Evolutionary conservation across 179 eudicot species (phyloP).

Genomic region (Pouteria campechiana): DNA sequence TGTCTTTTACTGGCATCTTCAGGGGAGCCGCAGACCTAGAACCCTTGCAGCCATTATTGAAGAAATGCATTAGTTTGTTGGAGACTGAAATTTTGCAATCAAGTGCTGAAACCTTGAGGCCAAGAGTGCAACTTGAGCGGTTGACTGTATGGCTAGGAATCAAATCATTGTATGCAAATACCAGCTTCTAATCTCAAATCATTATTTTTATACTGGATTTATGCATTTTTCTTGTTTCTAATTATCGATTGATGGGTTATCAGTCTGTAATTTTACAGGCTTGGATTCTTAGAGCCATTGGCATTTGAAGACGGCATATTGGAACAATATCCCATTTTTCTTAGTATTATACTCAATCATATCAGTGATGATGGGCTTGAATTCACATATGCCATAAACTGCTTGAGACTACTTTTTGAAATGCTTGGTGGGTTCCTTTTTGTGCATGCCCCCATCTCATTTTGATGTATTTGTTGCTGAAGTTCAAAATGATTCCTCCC

Average conservation of each 20-base stretch:
- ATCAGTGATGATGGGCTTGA: slow-evolving; percentile 92
- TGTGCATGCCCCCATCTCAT: not conserved
- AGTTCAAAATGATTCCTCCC: not conserved
- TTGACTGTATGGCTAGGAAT: slow-evolving; percentile 89
- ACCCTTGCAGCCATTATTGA: slow-evolving; percentile 79
- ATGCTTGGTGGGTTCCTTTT: slow-evolving; percentile 56
- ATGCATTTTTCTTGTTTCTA: not conserved
- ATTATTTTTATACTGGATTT: not conserved
- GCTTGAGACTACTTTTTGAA: slow-evolving; percentile 82
- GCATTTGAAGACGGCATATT: slow-evolving; percentile 97
- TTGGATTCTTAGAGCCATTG: slow-evolving; percentile 86
- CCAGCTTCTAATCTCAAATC: slow-evolving; percentile 7
- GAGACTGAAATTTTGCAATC: slow-evolving; percentile 48
- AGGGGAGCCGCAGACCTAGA: slow-evolving; percentile 75
- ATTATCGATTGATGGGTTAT: slow-evolving; percentile 10
- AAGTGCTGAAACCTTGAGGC: slow-evolving; percentile 46
- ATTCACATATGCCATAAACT: slow-evolving; percentile 92
- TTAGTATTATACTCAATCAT: slow-evolving; percentile 86
- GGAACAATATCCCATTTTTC: slow-evolving; percentile 86
- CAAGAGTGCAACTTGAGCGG: slow-evolving; percentile 73
- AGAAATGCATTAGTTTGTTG: slow-evolving; percentile 68
- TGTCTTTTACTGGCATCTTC: slow-evolving; percentile 9
- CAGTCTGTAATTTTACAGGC: slow-evolving; percentile 40
- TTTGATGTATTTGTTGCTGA: not conserved
- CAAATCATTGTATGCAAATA: slow-evolving; percentile 74